These are phyloP conservation scores for Barnettozyma pratensis DNA, from an alignment of 805 yeast genomes.

Conservation along the genomic window DNA sequence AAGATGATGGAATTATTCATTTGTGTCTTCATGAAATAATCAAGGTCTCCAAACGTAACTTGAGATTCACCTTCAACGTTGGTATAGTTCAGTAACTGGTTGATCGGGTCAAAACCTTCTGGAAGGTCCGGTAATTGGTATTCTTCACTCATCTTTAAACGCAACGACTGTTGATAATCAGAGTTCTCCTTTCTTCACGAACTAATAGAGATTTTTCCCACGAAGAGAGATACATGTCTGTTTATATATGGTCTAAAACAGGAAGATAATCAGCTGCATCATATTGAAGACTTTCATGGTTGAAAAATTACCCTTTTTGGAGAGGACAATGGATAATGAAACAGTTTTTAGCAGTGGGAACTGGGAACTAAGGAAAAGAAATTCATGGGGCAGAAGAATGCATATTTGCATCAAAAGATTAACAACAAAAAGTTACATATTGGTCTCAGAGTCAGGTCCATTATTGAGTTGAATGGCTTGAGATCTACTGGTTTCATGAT, in stretches of 20 bases:
- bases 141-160: slow-evolving; percentile 4
- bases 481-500: too few species aligned
- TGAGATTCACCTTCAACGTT: slow-evolving; percentile 35
- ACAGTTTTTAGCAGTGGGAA: not conserved
- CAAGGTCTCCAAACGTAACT: slow-evolving; percentile 38
- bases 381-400: too few species aligned
- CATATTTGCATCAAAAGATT: too few species aligned
- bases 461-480: too few species aligned
- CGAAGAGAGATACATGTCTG: not conserved
- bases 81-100: slow-evolving; percentile 34
- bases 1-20: slow-evolving; percentile 40
- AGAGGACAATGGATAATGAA: slow-evolving; percentile 3
- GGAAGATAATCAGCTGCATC: not conserved
- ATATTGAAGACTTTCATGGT: not conserved
- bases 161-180: not conserved
- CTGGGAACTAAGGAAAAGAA: not conserved
- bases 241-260: not conserved
- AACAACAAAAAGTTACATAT: too few species aligned
- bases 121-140: slow-evolving; percentile 2
- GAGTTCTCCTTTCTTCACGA: too few species aligned
- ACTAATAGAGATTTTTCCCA: too few species aligned
- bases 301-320: slow-evolving; percentile 4
- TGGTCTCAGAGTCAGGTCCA: too few species aligned
- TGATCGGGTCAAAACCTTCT: slow-evolving; percentile 20
- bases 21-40: slow-evolving; percentile 29